A percentile compares a stretch with the other conserved stretches of the same genome.
Conservation (phyloP, 2,329 filamentous ascomycete species). For the Scopulariopsis brevicaulis region DNA sequence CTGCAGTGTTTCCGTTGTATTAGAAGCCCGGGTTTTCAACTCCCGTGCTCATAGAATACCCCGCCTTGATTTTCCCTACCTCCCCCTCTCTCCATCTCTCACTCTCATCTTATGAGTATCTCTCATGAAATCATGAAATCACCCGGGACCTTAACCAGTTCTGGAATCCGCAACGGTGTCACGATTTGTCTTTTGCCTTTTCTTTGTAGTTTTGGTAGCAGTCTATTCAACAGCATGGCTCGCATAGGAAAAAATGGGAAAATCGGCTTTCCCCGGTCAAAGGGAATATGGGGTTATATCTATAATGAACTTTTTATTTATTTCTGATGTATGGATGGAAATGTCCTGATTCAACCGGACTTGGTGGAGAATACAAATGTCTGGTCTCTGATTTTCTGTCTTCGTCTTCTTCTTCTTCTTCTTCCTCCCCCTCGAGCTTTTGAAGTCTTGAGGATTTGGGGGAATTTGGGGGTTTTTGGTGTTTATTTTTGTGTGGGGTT, state of each 20-base stretch:
- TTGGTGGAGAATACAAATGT: neutral
- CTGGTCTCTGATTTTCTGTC: neutral
- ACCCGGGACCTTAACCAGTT: no score
- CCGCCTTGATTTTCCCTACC: neutral
- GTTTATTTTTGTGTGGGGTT: neutral
- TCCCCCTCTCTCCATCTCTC: neutral
- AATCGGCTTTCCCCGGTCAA: neutral
- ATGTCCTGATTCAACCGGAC: neutral
- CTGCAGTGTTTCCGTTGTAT: neutral
- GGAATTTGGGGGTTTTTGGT: no score
- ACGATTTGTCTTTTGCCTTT: neutral
- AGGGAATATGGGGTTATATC: neutral
- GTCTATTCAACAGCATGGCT: constrained; percentile 4
- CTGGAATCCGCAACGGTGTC: no score
- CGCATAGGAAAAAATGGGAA: constrained; percentile 4
- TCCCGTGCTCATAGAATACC: constrained; percentile 9
- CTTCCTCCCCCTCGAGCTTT: no score
- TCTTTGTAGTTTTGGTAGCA: constrained; percentile 1
- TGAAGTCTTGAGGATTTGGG: no score
- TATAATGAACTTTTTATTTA: no score
- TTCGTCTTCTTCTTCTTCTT: no score
- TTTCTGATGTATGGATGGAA: neutral
- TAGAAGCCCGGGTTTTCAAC: constrained; percentile 1
- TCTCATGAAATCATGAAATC: no score
- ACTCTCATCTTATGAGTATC: no score